Base-by-base conservation (phyloP, 371 early-diverging fungal genomes). In the Haplosporangium sp. region DNA sequence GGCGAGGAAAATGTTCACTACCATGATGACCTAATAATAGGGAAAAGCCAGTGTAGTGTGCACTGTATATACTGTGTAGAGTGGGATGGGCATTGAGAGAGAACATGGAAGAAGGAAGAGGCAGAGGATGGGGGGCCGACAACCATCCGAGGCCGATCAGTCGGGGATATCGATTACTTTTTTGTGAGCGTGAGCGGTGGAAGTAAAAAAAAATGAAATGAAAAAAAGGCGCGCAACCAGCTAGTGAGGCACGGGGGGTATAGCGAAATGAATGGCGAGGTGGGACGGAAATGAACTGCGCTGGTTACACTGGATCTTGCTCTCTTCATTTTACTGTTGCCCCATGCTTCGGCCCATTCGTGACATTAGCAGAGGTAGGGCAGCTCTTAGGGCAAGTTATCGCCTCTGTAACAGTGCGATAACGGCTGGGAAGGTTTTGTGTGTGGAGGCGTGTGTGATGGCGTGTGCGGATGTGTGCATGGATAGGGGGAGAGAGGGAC, bases 241-340 rank as follows among this genome's bases (percentile, higher is more conserved):
- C 20, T 20, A 0, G 20, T 18, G 16, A 21, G 18, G 20, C 50
- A 10, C 20, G 18, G 18, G 10, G 20, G 5, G 6, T 18, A 8
- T 7, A 50, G 50, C 10, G 20, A 18, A 21, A 50, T 50, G 20
- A 18, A 21, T 18, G 20, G 50, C 16, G 50, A 50, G 50, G 20
- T 18, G 18, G 18, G 20, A 21, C 50, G 52, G 52, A 61, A 61
- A 61, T 51, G 61, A 61, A 61, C 61, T 50, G 48, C 12, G 37
- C 51, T 61, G 61, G 61, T 61, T 61, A 61, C 61, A 61, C 61
- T 18, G 61, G 51, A 13, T 42, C 61, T 53, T 42, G 55, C 38
- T 57, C 53, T 23, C 20, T 65, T 65, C 58, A 65, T 65, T 52
- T 65, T 52, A 65, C 66, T 52, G 57, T 41, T 65, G 66, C 66